Conservation (phyloP, 75 land plant species). For the Sequoiadendron giganteum region DNA sequence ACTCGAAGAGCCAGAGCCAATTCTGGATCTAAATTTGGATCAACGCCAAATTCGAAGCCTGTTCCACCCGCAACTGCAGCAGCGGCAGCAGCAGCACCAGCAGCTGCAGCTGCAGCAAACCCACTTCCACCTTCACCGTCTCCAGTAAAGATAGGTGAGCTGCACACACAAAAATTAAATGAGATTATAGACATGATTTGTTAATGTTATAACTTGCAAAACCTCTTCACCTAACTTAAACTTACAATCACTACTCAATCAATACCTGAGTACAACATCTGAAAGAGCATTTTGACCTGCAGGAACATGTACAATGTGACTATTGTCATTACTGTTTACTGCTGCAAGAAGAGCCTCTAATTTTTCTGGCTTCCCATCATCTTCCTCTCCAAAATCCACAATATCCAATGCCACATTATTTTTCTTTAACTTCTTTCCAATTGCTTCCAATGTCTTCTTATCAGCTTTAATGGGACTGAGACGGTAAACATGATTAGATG, state of each 20-base stretch:
- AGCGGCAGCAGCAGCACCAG: conserved; percentile 72
- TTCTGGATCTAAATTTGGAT: conserved; percentile 96
- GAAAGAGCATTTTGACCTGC: conserved; percentile 73
- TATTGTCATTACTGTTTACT: conserved; percentile 83
- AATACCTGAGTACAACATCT: conserved; percentile 78
- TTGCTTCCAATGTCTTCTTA: conserved; percentile 73
- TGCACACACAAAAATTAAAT: conserved; percentile 20
- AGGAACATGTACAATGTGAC: conserved; percentile 92
- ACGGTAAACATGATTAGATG: neutral
- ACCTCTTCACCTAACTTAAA: neutral
- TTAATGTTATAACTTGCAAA: neutral
- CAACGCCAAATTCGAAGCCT: conserved; percentile 93
- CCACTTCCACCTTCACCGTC: conserved; percentile 97
- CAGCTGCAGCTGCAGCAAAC: conserved; percentile 77
- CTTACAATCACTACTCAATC: neutral
- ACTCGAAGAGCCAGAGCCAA: conserved; percentile 91
- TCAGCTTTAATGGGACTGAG: conserved; percentile 79
- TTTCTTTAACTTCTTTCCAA: conserved; percentile 91
- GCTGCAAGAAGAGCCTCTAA: conserved; percentile 77
- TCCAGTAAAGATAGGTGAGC: conserved; percentile 93
- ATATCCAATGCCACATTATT: conserved; percentile 93
- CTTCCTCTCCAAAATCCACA: conserved; percentile 88
- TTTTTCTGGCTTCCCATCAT: conserved; percentile 83
- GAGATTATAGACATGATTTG: neutral
- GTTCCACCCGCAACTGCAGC: conserved; percentile 81